Evolutionary conservation across 169 alveolate genomes (phyloP).

Genomic region (Eimeria falciformis): DNA sequence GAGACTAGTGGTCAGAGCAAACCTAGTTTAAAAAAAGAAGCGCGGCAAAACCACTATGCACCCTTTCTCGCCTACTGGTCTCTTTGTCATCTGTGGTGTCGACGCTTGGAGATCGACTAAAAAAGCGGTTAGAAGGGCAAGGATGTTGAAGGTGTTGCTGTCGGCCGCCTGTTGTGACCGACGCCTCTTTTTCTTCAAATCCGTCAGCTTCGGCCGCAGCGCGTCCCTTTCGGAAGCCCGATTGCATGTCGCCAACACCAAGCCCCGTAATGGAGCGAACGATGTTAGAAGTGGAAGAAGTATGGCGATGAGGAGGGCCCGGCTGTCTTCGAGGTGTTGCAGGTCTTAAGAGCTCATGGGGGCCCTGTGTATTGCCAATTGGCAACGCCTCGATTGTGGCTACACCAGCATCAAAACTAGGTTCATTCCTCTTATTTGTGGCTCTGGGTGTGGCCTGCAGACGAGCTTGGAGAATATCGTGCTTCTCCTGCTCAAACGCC

Average conservation of each 20-base stretch:
- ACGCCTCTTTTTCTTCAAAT: constrained; percentile 34
- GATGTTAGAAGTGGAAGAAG: constrained; percentile 46
- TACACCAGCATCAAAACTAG: neutral
- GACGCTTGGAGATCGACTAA: constrained; percentile 47
- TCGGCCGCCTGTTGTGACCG: constrained; percentile 28
- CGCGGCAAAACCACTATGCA: no score
- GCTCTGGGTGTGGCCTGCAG: neutral
- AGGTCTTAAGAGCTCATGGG: neutral
- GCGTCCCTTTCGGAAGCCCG: constrained; percentile 25
- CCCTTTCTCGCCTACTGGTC: constrained; percentile 17
- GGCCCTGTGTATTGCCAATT: constrained; percentile 7
- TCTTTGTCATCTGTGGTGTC: constrained; percentile 61
- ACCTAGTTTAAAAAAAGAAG: no score
- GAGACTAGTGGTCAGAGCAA: no score
- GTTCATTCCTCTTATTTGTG: neutral
- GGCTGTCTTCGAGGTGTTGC: constrained; percentile 18
- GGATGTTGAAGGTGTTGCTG: constrained; percentile 39
- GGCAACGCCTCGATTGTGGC: constrained; percentile 13
- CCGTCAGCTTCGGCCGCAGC: constrained; percentile 30
- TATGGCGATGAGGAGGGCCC: constrained; percentile 27
- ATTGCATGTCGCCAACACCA: constrained; percentile 42
- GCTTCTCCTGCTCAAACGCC: constrained; percentile 53
- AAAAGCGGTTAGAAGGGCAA: constrained; percentile 30
- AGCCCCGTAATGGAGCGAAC: constrained; percentile 62
- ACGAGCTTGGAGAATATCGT: constrained; percentile 32